phyloP scores from a whole-genome alignment of 257 asterid genomes.

The Solanum piurae region DNA sequence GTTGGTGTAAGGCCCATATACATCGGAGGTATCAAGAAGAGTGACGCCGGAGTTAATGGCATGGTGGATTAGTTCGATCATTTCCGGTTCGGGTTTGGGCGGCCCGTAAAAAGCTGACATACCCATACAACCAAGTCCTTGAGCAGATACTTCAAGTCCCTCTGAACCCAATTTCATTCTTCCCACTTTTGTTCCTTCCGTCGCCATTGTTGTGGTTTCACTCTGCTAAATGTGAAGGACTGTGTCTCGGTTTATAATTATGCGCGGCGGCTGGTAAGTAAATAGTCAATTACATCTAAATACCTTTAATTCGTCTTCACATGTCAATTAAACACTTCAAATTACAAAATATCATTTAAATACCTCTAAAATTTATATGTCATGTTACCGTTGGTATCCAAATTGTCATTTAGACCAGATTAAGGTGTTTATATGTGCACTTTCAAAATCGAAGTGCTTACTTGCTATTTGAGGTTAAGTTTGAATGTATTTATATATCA shows the following conservation, averaged over 20 bases:
- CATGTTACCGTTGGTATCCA: rapidly evolving
- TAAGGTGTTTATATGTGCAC: no score
- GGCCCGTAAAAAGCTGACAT: conserved; percentile 33
- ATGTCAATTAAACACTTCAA: no score
- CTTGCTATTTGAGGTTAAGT: no score
- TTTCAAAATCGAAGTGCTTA: not conserved
- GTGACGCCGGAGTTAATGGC: conserved; percentile 28
- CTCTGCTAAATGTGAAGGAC: not conserved
- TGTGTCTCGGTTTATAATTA: not conserved
- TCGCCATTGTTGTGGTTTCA: not conserved
- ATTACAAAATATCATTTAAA: no score
- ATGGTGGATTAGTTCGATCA: conserved; percentile 33
- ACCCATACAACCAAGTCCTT: conserved; percentile 39
- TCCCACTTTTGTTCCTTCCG: not conserved
- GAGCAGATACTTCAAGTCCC: conserved; percentile 26
- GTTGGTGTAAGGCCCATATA: conserved; percentile 33
- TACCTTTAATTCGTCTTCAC: no score
- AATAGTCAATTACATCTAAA: no score
- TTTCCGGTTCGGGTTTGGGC: conserved; percentile 34
- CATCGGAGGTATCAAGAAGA: conserved; percentile 25
- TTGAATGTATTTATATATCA: no score
- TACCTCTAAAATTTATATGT: no score
- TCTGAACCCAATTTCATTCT: conserved; percentile 25
- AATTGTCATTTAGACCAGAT: not conserved
- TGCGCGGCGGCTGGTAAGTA: not conserved